phyloP scores from a whole-genome alignment of 768 basidiomycete genomes.

The Panaeolus cyanescens region DNA sequence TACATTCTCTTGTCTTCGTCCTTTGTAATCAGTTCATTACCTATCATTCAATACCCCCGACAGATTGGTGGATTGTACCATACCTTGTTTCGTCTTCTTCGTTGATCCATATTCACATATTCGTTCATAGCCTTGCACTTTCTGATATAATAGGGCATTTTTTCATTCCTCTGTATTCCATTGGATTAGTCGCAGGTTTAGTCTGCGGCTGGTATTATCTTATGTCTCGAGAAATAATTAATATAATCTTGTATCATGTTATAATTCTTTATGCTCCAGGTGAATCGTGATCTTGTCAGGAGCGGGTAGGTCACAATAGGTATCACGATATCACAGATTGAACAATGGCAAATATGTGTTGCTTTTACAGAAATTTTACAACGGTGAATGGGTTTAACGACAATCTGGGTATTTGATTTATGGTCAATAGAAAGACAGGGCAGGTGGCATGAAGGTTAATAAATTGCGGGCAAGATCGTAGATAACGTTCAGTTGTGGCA shows the following conservation, averaged over 20 bases:
- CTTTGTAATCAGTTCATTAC: not conserved
- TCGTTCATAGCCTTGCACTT: slow-evolving; percentile 1
- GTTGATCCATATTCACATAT: not conserved
- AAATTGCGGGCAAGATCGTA: not conserved
- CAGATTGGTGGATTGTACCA: slow-evolving; percentile 1
- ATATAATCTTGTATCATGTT: not conserved
- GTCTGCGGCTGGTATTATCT: not conserved
- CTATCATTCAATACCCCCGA: not conserved
- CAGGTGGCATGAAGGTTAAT: not conserved
- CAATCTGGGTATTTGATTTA: not conserved
- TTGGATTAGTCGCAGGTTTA: not conserved
- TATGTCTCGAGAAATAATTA: not conserved
- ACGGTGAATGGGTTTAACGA: not conserved
- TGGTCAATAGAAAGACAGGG: not conserved
- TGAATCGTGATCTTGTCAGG: no score
- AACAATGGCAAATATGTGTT: no score
- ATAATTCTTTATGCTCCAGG: no score
- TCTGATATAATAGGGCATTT: slow-evolving; percentile 1
- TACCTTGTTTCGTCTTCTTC: not conserved
- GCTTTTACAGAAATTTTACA: not conserved
- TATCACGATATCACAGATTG: no score
- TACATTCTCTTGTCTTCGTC: not conserved
- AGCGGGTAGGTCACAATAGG: no score
- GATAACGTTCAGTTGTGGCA: not conserved
- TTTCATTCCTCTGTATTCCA: not conserved